Evolutionary conservation across 768 basidiomycete genomes (phyloP).

Genomic region (Solioccasus polychromus): DNA sequence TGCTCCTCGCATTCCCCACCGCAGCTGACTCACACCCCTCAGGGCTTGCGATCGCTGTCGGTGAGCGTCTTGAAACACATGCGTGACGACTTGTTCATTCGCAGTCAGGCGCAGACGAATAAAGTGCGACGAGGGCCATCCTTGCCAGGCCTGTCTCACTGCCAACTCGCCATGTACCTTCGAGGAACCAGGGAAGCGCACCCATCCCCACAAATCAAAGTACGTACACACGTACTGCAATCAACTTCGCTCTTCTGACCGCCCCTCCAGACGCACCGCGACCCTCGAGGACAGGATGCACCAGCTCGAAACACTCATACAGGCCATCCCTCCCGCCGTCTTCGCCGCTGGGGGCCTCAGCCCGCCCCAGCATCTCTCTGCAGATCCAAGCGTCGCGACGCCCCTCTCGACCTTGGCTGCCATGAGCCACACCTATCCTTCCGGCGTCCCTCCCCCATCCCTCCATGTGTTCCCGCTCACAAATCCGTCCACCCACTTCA

Average conservation of each 20-base stretch:
- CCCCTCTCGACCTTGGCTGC: constrained; percentile 40
- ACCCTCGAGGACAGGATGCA: constrained; percentile 89
- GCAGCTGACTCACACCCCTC: constrained; percentile 7
- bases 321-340: constrained; percentile 79
- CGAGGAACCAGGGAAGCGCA: constrained; percentile 83
- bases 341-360: constrained; percentile 58
- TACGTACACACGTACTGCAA: constrained; percentile 35
- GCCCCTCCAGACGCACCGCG: constrained; percentile 57
- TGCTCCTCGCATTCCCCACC: not conserved
- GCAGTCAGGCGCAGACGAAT: constrained; percentile 68
- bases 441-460: constrained; percentile 75
- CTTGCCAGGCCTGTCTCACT: constrained; percentile 84
- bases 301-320: constrained; percentile 79
- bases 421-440: constrained; percentile 39
- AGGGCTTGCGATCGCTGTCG: constrained; percentile 91
- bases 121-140: constrained; percentile 87
- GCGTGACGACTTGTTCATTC: not conserved
- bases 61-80: constrained; percentile 44
- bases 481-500: constrained; percentile 80
- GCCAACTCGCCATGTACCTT: constrained; percentile 82
- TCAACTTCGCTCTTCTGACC: constrained; percentile 2
- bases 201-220: constrained; percentile 88
- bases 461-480: constrained; percentile 75
- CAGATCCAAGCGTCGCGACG: constrained; percentile 30
- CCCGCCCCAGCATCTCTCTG: constrained; percentile 34